Conservation (phyloP, 257 asterid genomes). For the Solanum chilense region DNA sequence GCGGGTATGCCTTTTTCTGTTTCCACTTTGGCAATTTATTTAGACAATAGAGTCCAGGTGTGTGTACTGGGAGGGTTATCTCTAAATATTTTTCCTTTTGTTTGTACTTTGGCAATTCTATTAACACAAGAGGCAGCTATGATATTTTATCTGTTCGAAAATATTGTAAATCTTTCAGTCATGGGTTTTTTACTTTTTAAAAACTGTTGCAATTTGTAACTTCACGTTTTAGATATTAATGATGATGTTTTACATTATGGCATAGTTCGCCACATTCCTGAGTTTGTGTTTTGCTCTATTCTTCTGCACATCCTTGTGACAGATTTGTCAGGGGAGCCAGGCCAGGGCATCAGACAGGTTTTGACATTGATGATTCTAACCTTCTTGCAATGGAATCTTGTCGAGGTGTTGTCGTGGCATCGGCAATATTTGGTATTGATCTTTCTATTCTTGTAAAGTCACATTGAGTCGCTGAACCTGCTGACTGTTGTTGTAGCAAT, state of each 20-base stretch:
- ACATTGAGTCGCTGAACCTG: neutral
- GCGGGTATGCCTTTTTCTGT: conserved; percentile 57
- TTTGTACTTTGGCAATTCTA: neutral
- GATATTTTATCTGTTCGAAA: neutral
- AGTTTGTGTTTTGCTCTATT: neutral
- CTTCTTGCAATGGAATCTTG: conserved; percentile 81
- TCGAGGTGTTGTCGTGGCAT: conserved; percentile 77
- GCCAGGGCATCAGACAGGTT: conserved; percentile 78
- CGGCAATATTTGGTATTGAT: conserved; percentile 80
- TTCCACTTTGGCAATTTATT: neutral
- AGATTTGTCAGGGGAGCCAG: conserved; percentile 81
- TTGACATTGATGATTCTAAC: conserved; percentile 69
- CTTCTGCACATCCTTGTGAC: neutral
- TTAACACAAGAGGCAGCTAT: neutral
- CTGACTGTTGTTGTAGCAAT: conserved; percentile 10
- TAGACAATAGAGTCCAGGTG: neutral
- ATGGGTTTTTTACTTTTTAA: neutral
- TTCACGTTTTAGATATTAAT: neutral
- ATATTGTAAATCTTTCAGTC: neutral
- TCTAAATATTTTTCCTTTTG: neutral
- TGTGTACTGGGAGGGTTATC: neutral
- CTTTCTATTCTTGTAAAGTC: neutral
- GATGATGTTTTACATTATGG: neutral
- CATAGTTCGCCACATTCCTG: neutral
- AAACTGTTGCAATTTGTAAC: neutral